Percentiles rank a stretch among this genome's conserved stretches.
Evolutionary conservation across 2,329 filamentous ascomycete species (phyloP).

Genomic region (Bisporella sp.): DNA sequence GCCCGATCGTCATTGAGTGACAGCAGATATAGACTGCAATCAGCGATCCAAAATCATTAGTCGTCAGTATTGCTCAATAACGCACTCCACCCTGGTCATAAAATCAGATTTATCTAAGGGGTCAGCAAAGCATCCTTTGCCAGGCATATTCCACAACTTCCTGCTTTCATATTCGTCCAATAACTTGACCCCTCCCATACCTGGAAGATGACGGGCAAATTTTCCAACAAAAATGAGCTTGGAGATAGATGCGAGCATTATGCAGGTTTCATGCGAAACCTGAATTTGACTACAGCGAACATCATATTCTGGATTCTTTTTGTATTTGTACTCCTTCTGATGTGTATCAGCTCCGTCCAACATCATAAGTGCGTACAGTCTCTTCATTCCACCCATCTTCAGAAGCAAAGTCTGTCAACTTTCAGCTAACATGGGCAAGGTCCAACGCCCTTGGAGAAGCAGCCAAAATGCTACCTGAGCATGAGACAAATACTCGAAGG

Average conservation of each 20-base stretch:
- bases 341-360: neutral
- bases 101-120: too few relatives aligned
- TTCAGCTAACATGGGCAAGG: neutral
- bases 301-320: constrained; percentile 35
- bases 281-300: constrained; percentile 35
- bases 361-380: neutral
- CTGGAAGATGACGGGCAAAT: neutral
- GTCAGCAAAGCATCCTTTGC: too few relatives aligned
- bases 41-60: too few relatives aligned
- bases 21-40: too few relatives aligned
- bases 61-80: too few relatives aligned
- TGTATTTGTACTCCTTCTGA: constrained; percentile 36
- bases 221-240: neutral
- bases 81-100: too few relatives aligned
- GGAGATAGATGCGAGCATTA: constrained; percentile 28
- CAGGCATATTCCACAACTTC: too few relatives aligned
- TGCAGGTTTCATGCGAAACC: constrained; percentile 34
- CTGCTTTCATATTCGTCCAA: too few relatives aligned
- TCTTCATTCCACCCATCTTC: neutral
- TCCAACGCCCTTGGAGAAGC: neutral
- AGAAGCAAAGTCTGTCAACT: neutral
- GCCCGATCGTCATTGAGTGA: too few relatives aligned
- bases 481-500: neutral
- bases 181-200: neutral
- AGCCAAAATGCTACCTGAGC: neutral